Base-by-base conservation (phyloP, 2,329 filamentous ascomycete genomes). In the Aureobasidium musti region DNA sequence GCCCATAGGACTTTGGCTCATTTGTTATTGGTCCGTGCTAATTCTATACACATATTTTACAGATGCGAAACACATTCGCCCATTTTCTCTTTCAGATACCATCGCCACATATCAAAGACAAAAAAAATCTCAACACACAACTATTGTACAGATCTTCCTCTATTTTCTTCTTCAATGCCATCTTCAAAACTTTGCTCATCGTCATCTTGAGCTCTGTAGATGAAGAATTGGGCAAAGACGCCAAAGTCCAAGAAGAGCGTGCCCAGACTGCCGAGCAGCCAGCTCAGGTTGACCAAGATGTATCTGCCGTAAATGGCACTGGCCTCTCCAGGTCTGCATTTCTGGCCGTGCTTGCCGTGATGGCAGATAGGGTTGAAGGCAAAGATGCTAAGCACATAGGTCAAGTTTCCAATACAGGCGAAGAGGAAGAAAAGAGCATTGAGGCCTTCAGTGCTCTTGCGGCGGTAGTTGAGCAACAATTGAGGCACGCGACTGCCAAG, bases 361-460 rank as follows among this genome's bases (percentile, higher is more conserved):
- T 75, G 75, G 71, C 91, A 96, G 35, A 84, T 81, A 0, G 93
- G 91, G 67, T 93, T 91, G 74, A 92, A 98, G 0, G 92, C 93
- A 70, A 98, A 84, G 71, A 99, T 98, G 43, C 89, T 93, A 43
- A 97, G 81, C 21, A 97, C 93, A 74, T 96, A 98, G 0, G 93
- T 97, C 70, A 97, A 78, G 76, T 99, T 99, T 2, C 95, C 95
- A 6, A 98, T 86, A 75, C 94, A 98, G 5, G 95, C 95, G 76
- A 99, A 98, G 26, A 98, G 82, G 81, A 98, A 98, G 79, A 98
- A 99, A 13, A 98, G 84, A 80, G 97, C 88, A 70, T 91, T 94
- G 23, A 99, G 89, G 3, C 95, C 95, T 66, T 98, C 93, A 0
- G 93, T 97, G 50, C 89, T 93, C 80, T 96, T 96, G 69, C 95